Percentiles rank a stretch among this genome's conserved stretches.
These are phyloP conservation scores for Gossypium anomalum DNA, from an alignment of 345 rosid genomes.

Conservation along the genomic window DNA sequence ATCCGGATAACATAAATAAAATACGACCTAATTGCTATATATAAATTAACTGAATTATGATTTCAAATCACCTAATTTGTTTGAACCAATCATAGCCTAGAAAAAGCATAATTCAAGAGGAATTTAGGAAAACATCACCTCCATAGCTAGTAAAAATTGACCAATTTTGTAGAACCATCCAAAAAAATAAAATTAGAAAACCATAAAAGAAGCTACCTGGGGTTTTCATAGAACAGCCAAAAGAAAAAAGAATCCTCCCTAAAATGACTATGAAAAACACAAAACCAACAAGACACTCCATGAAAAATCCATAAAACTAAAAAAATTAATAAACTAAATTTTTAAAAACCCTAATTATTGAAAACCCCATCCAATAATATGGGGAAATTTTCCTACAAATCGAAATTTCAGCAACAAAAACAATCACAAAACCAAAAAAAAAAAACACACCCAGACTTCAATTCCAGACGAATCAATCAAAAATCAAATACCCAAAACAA, in stretches of 20 bases:
- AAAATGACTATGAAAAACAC: background rate
- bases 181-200: background rate
- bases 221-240: background rate
- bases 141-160: background rate
- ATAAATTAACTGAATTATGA: too few relatives aligned
- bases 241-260: background rate
- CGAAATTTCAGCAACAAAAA: background rate
- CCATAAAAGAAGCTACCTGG: background rate
- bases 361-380: background rate
- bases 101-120: background rate
- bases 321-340: background rate
- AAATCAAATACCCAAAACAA: constrained; percentile 1
- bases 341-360: background rate
- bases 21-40: background rate
- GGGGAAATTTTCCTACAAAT: background rate
- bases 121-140: background rate
- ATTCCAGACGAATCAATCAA: background rate
- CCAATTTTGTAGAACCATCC: background rate
- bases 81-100: background rate
- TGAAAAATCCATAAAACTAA: background rate
- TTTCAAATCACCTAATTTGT: background rate
- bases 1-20: too few relatives aligned
- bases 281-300: background rate
- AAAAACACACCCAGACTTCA: background rate
- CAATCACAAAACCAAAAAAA: background rate